phyloP scores from a whole-genome alignment of 805 yeast species.

The Ogataea pignaliae region DNA sequence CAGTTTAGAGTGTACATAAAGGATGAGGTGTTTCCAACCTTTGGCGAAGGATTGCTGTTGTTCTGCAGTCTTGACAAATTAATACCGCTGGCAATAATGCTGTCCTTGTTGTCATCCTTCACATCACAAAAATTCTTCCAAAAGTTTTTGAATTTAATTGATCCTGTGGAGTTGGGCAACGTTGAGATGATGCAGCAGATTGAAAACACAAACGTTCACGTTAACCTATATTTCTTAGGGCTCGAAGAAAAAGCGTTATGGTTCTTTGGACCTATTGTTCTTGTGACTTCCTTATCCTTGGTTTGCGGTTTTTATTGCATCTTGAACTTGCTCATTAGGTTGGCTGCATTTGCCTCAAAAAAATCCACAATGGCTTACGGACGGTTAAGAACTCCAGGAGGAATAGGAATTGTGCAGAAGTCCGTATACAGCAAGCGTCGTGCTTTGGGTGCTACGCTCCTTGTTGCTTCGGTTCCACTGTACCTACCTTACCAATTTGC shows the following conservation, averaged over 20 bases:
- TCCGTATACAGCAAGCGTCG: constrained; percentile 17
- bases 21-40: constrained; percentile 37
- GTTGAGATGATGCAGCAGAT: constrained; percentile 38
- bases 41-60: constrained; percentile 41
- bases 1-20: constrained; percentile 49
- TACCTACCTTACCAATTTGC: constrained; percentile 83
- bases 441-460: constrained; percentile 31
- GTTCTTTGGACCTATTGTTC: constrained; percentile 56
- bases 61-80: constrained; percentile 32
- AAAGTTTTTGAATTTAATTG: constrained; percentile 38
- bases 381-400: not conserved
- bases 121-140: constrained; percentile 34
- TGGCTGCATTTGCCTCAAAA: constrained; percentile 17
- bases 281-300: constrained; percentile 39
- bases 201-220: constrained; percentile 31
- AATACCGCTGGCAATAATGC: constrained; percentile 15
- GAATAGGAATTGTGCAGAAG: too few relatives aligned
- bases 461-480: constrained; percentile 46
- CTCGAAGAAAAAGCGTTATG: constrained; percentile 51
- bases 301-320: constrained; percentile 35
- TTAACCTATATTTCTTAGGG: constrained; percentile 66
- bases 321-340: constrained; percentile 26
- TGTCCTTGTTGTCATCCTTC: constrained; percentile 37
- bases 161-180: constrained; percentile 50
- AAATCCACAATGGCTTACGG: constrained; percentile 1